Percentiles rank a stretch among this genome's conserved stretches.
These are phyloP conservation scores for Grigorovia humatica DNA, from an alignment of 805 yeast genomes.

Conservation along the genomic window DNA sequence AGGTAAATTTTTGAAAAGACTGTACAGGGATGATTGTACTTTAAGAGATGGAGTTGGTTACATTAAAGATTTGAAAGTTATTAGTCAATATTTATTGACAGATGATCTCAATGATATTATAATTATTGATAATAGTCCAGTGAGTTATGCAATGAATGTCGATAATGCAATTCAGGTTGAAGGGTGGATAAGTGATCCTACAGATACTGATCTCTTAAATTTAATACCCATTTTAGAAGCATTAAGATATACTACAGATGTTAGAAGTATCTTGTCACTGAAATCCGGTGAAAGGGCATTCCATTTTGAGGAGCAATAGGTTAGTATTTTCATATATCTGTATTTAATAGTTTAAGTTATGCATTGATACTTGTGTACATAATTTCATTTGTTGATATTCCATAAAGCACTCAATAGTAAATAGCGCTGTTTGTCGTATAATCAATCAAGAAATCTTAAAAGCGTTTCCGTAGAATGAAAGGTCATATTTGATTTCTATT, in stretches of 20 bases:
- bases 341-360: too few relatives aligned
- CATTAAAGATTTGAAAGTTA: conserved; percentile 51
- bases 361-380: too few relatives aligned
- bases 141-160: conserved; percentile 73
- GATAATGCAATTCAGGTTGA: conserved; percentile 88
- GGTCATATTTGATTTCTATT: too few relatives aligned
- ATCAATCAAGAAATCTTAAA: too few relatives aligned
- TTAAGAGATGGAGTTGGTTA: conserved; percentile 74
- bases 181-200: conserved; percentile 98
- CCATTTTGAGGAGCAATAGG: not conserved
- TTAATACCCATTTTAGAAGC: conserved; percentile 55
- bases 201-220: conserved; percentile 73
- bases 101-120: conserved; percentile 43
- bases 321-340: too few relatives aligned
- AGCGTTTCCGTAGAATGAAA: too few relatives aligned
- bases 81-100: not conserved
- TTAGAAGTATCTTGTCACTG: conserved; percentile 63
- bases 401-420: too few relatives aligned
- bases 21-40: conserved; percentile 73
- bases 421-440: too few relatives aligned
- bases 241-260: conserved; percentile 73
- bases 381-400: too few relatives aligned
- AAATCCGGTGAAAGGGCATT: conserved; percentile 44
- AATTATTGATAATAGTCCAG: conserved; percentile 87
- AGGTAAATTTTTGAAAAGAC: conserved; percentile 45